Base-by-base conservation (phyloP, 129 eudicot species). In the Erigeron canadensis region DNA sequence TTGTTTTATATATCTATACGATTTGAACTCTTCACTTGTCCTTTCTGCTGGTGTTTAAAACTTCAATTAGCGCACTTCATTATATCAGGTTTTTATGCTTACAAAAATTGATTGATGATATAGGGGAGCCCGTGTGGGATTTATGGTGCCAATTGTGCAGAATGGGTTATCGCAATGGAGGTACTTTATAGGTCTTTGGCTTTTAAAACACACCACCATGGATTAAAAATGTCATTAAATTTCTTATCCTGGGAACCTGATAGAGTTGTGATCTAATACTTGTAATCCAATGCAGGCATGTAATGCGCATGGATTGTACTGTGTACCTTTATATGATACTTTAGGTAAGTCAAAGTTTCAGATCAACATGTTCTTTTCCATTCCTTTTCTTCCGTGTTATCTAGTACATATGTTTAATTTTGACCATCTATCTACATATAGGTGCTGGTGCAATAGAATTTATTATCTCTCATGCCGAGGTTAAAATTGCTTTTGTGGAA, bases 111-210 rank as follows among this genome's bases (percentile, higher is more conserved):
- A 39, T 50, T 69, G 57, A 53, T 81, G 40, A 61, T 82, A 48
- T 54, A 94, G 96, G 96, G 96, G 73, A 91, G 91, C 56, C 70
- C 81, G 54, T 93, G 98, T 75, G 98, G 96, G 70, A 93, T 93
- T 74, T 89, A 87, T 77, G 95, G 98, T 67, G 95, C 90, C 77
- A 94, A 94, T 83, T 87, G 84, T 64, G 77, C 95, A 45, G 95
- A 88, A 78, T 93, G 98, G 98, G 67, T 93, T 67, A 93, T 93
- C 63, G 87, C 92, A 88, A 93, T 93, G 98, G 91, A 93, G 92
- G 98, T 92, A 73, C n/a, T 39, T 18, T 7, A 16, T 16, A 21
- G 63, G 54, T 45, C 21, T 48, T 19, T 54, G 8, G 39, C n/a
- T 28, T 21, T 72, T 2, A 1, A 28, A 28, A 28, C 34, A 28